These are phyloP conservation scores for Nyssa sinensis DNA, from an alignment of 148 eudicot species.

Conservation along the genomic window DNA sequence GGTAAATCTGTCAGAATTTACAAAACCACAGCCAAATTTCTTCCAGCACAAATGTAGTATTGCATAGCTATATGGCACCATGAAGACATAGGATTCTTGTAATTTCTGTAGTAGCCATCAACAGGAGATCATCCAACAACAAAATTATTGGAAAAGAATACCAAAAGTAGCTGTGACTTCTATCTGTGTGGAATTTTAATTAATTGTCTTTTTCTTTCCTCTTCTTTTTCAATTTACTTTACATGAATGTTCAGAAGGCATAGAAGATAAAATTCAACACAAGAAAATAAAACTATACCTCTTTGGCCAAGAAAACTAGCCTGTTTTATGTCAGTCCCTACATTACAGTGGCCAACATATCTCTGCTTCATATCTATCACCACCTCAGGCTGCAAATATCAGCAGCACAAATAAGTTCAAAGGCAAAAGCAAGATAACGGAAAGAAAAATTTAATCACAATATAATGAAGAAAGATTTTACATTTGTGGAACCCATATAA, in stretches of 20 bases:
- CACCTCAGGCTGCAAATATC: conserved; percentile 59
- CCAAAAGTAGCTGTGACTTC: neutral
- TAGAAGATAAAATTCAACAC: neutral
- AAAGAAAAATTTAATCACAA: neutral
- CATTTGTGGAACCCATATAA: no score
- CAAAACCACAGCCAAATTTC: neutral
- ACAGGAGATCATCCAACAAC: neutral
- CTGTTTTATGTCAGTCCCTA: conserved; percentile 96
- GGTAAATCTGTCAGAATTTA: neutral
- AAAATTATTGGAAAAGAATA: neutral
- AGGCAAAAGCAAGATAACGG: conserved; percentile 5
- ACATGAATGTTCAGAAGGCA: neutral
- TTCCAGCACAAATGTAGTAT: no score
- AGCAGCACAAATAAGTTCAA: conserved; percentile 21
- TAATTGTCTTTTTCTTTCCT: neutral
- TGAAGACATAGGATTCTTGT: neutral
- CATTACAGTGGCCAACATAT: conserved; percentile 88
- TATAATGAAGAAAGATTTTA: no score
- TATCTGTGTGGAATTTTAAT: neutral
- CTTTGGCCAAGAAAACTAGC: conserved; percentile 93
- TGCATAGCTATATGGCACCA: neutral
- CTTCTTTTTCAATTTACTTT: neutral
- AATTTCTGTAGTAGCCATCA: neutral
- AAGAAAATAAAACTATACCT: conserved; percentile 37
- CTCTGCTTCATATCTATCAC: conserved; percentile 91